A percentile compares a stretch with the other conserved stretches of the same genome.
phyloP scores from a whole-genome alignment of 192 early-diverging fungal species.

The Umbelopsis ramanniana region DNA sequence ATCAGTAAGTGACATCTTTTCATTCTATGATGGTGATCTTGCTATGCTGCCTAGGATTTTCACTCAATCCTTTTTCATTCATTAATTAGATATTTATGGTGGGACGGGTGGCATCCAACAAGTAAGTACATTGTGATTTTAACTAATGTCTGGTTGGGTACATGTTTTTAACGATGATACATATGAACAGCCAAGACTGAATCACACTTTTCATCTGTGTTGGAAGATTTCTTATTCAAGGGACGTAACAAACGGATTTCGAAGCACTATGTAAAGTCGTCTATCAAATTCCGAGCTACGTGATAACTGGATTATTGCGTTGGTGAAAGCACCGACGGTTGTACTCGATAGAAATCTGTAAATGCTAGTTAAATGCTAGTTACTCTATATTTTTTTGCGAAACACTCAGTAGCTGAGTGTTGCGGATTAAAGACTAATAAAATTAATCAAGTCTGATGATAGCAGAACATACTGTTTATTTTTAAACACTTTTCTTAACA shows the following conservation, averaged over 20 bases:
- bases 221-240: background rate
- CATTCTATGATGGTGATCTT: background rate
- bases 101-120: conserved; percentile 19
- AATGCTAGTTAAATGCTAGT: no score
- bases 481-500: no score
- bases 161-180: background rate
- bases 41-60: background rate
- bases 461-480: no score
- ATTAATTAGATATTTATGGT: conserved; percentile 3
- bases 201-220: background rate
- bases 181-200: background rate
- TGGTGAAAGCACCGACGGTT: background rate
- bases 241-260: background rate
- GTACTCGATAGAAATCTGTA: no score
- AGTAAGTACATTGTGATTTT: background rate
- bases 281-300: background rate
- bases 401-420: no score
- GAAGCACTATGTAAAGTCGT: background rate
- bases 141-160: no score
- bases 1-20: background rate
- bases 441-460: no score
- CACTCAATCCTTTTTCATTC: background rate
- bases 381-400: no score
- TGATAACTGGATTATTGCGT: background rate
- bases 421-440: no score